phyloP scores from a whole-genome alignment of 2,329 filamentous ascomycete species.

The Colletotrichum sp. region DNA sequence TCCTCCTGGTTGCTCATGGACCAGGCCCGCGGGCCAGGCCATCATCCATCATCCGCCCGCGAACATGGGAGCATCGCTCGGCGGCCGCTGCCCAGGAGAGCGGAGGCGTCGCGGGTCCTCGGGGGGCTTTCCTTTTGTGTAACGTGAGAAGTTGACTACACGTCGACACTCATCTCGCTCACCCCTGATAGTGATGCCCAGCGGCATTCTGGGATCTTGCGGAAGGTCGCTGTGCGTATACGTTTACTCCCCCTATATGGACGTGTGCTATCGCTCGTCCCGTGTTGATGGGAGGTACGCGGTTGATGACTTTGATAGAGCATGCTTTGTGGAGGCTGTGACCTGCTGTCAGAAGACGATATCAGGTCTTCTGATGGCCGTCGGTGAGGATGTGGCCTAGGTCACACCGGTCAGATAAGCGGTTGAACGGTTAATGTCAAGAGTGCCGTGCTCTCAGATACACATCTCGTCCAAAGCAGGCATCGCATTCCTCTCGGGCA shows the following conservation, averaged over 20 bases:
- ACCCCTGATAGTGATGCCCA: not conserved
- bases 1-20: not conserved
- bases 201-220: not conserved
- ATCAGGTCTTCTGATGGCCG: not conserved
- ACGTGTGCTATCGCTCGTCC: not conserved
- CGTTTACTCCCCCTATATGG: not conserved
- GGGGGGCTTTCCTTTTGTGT: not conserved
- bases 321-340: not conserved
- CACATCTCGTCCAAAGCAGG: not conserved
- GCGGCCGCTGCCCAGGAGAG: not conserved
- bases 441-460: not conserved
- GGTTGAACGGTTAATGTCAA: not conserved
- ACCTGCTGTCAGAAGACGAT: not conserved
- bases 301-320: not conserved
- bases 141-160: not conserved
- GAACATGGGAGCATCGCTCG: not conserved
- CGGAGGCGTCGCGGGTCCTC: not conserved
- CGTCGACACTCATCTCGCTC: not conserved
- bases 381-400: not conserved
- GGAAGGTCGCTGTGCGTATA: not conserved
- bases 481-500: not conserved
- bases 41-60: not conserved
- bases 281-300: not conserved
- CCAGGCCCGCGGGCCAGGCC: not conserved
- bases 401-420: not conserved